Evolutionary conservation across 257 asterid genomes (phyloP).

Genomic region (Jasminum sambac): DNA sequence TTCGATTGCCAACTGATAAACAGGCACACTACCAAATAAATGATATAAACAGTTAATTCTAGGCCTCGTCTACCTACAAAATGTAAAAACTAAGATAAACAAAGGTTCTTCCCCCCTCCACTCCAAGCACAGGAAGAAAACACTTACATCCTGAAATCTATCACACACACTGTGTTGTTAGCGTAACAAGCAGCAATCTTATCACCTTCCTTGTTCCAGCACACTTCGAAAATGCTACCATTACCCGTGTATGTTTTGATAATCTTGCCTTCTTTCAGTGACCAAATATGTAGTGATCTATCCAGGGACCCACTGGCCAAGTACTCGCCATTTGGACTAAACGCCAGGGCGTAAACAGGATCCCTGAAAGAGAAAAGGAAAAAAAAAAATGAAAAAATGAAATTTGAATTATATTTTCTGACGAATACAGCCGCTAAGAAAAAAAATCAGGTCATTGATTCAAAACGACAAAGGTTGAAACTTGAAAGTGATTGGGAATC

Average conservation of each 20-base stretch:
- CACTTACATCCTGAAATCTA: slow-evolving; percentile 37
- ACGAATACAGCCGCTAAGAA: not conserved
- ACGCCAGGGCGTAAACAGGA: slow-evolving; percentile 35
- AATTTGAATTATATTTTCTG: not conserved
- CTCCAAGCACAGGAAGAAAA: not conserved
- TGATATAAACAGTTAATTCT: not conserved
- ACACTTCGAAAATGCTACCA: slow-evolving; percentile 37
- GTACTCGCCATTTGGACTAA: slow-evolving; percentile 40
- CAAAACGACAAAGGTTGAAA: not conserved
- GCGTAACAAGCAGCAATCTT: slow-evolving; percentile 35
- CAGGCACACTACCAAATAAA: not conserved
- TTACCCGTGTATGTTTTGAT: slow-evolving; percentile 27
- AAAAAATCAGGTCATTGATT: not conserved
- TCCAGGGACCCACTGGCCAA: slow-evolving; percentile 43
- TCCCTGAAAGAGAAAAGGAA: too few species aligned
- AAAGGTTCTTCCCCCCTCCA: not conserved
- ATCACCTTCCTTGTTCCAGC: slow-evolving; percentile 37
- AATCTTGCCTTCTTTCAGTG: slow-evolving; percentile 32
- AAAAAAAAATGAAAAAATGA: too few species aligned
- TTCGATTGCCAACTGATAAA: too few species aligned
- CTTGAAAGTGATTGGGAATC: not conserved
- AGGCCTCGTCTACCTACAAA: not conserved
- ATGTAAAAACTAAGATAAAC: not conserved
- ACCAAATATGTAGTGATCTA: slow-evolving; percentile 31
- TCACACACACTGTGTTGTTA: slow-evolving; percentile 24